These are phyloP conservation scores for Grosmannia serpens DNA, from an alignment of 2,329 filamentous ascomycete genomes.

Conservation along the genomic window DNA sequence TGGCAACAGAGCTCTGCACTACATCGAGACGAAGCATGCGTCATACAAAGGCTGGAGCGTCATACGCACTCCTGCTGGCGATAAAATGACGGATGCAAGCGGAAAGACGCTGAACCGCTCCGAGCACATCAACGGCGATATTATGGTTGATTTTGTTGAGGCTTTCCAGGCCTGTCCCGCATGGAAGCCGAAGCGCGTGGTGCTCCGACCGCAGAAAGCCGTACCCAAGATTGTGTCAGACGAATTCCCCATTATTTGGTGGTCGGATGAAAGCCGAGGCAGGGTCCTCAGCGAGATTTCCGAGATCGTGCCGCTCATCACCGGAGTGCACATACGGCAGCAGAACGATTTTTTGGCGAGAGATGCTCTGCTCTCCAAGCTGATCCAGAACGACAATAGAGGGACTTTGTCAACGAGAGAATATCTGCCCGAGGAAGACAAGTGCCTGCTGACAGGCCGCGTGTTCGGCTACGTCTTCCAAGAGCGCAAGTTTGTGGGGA, in stretches of 20 bases:
- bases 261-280: slow-evolving; percentile 3
- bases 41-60: slow-evolving; percentile 31
- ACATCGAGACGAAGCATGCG: slow-evolving; percentile 22
- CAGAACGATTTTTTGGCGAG: slow-evolving; percentile 8
- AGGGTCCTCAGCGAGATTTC: slow-evolving; percentile 4
- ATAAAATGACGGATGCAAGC: neutral
- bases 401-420: neutral
- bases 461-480: slow-evolving; percentile 16
- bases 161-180: slow-evolving; percentile 8
- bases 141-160: slow-evolving; percentile 17
- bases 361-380: neutral
- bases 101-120: neutral
- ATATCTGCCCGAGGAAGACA: slow-evolving; percentile 8
- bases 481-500: slow-evolving; percentile 15
- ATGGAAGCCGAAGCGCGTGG: slow-evolving; percentile 8
- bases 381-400: neutral
- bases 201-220: neutral
- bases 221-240: neutral
- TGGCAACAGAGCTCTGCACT: slow-evolving; percentile 13
- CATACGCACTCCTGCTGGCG: slow-evolving; percentile 22
- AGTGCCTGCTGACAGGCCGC: slow-evolving; percentile 9
- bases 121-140: slow-evolving; percentile 15
- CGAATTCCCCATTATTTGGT: neutral
- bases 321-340: slow-evolving; percentile 5
- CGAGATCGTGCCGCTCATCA: slow-evolving; percentile 6